Base-by-base conservation (phyloP, 2,329 filamentous ascomycete genomes). In the Gaeumannomyces sp. region DNA sequence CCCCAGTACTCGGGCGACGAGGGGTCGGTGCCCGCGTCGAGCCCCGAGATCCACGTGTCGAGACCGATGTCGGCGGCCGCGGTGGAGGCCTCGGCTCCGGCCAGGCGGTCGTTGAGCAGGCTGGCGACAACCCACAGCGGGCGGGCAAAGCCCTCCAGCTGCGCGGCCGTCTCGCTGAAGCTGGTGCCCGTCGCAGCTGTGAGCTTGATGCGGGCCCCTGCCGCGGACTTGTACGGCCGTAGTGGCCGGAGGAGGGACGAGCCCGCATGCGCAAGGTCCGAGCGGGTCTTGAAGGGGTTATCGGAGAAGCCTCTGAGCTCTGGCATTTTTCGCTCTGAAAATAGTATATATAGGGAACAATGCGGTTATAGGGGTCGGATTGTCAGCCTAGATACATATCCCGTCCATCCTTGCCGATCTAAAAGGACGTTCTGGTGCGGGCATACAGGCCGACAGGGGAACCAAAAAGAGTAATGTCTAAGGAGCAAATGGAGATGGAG, bases 1-100 rank as follows among this genome's bases (percentile, higher is more conserved):
- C 81, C 81, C 82, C 82, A 84, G 66, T 81, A 84, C 29, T 78
- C 77, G 0, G 67, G 56, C 25, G 74, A 69, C 0, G 65, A 56
- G 0, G 76, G 76, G 27, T 79, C 72, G 0, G 73, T 74, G 5
- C 77, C 77, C 3, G 69, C 66, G 0, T 66, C 64, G n/a, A 77
- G 60, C 27, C 77, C 70, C 16, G 68, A 31, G 31, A 75, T 60
- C 77, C 77, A 79, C 64, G 70, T 69, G 22, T 65, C 5, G 16
- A 70, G 38, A 14, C 63, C 25, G 14, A 10, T 22, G n/a, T 45
- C 53, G n/a, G n/a, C 45, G n/a, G n/a, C n/a, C n/a, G n/a, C n/a
- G n/a, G n/a, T n/a, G 10, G 16, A 22, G 19, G 19, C 19, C 22
- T 22, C 45, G 14, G 29, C 13, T 6, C 53, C 56, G 13, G 59